phyloP scores from a whole-genome alignment of 106 monocot genomes.

The Dendrobium huoshanense region DNA sequence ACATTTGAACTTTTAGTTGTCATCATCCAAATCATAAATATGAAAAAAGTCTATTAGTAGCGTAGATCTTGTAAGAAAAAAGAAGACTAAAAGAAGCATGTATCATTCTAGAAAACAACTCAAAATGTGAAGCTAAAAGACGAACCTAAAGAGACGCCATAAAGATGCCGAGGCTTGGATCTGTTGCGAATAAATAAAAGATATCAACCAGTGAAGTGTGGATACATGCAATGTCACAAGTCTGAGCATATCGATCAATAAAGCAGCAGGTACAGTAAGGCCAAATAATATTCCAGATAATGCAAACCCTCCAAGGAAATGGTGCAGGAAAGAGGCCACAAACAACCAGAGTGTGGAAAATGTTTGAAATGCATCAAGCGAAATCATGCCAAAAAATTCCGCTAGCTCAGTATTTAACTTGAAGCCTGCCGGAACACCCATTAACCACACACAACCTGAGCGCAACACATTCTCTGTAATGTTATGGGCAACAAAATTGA shows the following conservation, averaged over 20 bases:
- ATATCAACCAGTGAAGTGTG: conserved; percentile 55
- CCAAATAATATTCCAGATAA: conserved; percentile 60
- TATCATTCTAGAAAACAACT: neutral
- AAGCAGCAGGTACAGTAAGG: conserved; percentile 48
- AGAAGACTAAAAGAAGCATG: neutral
- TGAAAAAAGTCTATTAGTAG: too few species aligned
- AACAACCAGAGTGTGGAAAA: conserved; percentile 82
- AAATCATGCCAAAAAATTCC: conserved; percentile 70
- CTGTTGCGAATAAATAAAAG: conserved; percentile 73
- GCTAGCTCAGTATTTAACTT: conserved; percentile 91
- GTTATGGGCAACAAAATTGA: conserved; percentile 13
- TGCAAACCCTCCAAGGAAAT: conserved; percentile 42
- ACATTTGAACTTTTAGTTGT: too few species aligned
- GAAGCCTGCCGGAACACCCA: conserved; percentile 97
- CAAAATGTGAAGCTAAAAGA: neutral
- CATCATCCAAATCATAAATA: too few species aligned
- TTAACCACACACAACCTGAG: conserved; percentile 93
- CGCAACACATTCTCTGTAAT: conserved; percentile 70
- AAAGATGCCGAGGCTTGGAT: conserved; percentile 78
- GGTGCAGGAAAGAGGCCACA: conserved; percentile 24
- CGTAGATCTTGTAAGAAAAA: too few species aligned
- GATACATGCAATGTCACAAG: conserved; percentile 62
- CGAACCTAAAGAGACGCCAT: conserved; percentile 96
- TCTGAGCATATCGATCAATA: conserved; percentile 79
- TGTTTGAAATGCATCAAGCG: conserved; percentile 83